These are phyloP conservation scores for Hyphodiscus hymeniophilus DNA, from an alignment of 495 filamentous ascomycete species.

Conservation along the genomic window DNA sequence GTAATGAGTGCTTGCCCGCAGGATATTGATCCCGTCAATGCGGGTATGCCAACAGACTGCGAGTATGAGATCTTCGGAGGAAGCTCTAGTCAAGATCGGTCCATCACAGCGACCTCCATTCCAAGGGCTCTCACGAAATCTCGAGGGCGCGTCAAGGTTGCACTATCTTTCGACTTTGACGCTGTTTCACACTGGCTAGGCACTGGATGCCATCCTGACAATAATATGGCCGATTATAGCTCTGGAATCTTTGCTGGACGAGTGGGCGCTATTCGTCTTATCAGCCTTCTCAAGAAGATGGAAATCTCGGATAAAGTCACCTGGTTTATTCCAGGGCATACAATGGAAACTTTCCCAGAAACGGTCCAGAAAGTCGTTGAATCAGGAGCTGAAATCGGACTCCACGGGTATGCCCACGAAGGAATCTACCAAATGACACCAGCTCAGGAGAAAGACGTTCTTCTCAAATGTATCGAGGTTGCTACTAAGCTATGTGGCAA, in stretches of 20 bases:
- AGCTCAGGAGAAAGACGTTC: constrained; percentile 48
- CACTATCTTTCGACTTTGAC: no score
- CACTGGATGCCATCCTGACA: constrained; percentile 41
- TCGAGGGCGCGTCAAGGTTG: no score
- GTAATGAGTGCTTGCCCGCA: no score
- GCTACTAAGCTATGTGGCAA: constrained; percentile 41
- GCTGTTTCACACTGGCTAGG: constrained; percentile 54
- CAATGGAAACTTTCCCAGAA: constrained; percentile 50
- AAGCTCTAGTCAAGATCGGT: no score
- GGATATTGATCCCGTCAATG: no score
- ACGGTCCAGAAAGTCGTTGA: constrained; percentile 45
- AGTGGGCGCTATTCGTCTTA: constrained; percentile 50
- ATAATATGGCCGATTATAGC: constrained; percentile 50
- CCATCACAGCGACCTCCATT: no score
- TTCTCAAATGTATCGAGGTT: constrained; percentile 44
- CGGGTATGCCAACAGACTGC: no score
- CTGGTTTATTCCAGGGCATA: constrained; percentile 60
- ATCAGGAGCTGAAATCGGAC: constrained; percentile 39
- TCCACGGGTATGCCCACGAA: constrained; percentile 59
- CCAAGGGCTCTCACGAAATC: no score
- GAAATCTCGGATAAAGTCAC: constrained; percentile 43
- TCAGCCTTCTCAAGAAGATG: constrained; percentile 49
- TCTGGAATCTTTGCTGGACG: constrained; percentile 50
- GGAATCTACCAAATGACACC: constrained; percentile 46
- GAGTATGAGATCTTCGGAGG: no score